These are phyloP conservation scores for Pugionium cornutum DNA, from an alignment of 345 rosid species.

Conservation along the genomic window DNA sequence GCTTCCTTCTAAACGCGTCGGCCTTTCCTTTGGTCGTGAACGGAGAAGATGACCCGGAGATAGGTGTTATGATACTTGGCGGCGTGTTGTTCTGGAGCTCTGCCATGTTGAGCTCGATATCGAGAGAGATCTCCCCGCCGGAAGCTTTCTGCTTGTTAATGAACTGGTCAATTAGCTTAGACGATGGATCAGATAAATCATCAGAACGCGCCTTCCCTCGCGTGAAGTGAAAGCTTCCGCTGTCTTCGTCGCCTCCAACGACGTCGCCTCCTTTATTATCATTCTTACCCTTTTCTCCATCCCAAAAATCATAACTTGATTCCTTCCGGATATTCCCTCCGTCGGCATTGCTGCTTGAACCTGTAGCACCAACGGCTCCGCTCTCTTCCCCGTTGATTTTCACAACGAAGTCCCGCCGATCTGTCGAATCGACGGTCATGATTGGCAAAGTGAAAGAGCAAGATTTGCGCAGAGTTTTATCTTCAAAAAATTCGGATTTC, in stretches of 20 bases:
- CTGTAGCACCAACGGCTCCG: slow-evolving; percentile 31
- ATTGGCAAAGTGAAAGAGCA: slow-evolving; percentile 11
- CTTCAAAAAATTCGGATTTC: not conserved
- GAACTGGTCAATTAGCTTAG: slow-evolving; percentile 36
- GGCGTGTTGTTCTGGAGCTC: slow-evolving; percentile 37
- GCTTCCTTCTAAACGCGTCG: slow-evolving; percentile 29
- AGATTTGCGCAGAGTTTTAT: not conserved
- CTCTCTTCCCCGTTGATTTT: slow-evolving; percentile 41
- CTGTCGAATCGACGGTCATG: slow-evolving; percentile 51
- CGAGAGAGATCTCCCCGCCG: slow-evolving; percentile 49
- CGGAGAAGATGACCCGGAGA: slow-evolving; percentile 36
- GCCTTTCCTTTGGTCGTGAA: slow-evolving; percentile 27
- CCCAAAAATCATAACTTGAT: slow-evolving; percentile 52
- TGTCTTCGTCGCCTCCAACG: slow-evolving; percentile 18
- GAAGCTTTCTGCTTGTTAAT: slow-evolving; percentile 42
- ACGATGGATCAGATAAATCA: slow-evolving; percentile 34
- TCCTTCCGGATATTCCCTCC: slow-evolving; percentile 28
- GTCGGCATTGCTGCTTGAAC: slow-evolving; percentile 52
- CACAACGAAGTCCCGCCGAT: slow-evolving; percentile 49
- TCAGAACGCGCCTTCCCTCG: slow-evolving; percentile 8
- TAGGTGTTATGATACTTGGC: slow-evolving; percentile 27
- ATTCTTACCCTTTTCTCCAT: slow-evolving; percentile 39
- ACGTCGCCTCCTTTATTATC: slow-evolving; percentile 1
- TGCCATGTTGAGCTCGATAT: slow-evolving; percentile 44
- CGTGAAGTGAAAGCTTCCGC: slow-evolving; percentile 44